Conservation (phyloP, 371 early-diverging fungal species). For the Syncephalastrum racemosum region DNA sequence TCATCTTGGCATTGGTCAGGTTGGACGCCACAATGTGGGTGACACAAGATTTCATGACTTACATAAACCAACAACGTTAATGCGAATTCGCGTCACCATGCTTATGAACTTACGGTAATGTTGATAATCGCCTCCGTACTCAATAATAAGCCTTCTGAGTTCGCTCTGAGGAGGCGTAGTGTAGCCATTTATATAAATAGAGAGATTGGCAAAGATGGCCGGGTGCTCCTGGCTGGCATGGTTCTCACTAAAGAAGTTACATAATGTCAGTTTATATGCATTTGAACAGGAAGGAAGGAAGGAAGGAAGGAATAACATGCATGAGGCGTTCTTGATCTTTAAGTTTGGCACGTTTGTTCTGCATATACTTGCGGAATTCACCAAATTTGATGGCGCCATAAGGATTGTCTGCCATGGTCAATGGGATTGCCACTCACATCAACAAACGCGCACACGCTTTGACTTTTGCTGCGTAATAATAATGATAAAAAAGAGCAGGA, state of each 20-base stretch:
- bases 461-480: slow-evolving; percentile 3
- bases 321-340: slow-evolving; percentile 57
- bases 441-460: no score
- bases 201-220: slow-evolving; percentile 56
- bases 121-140: slow-evolving; percentile 60
- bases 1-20: slow-evolving; percentile 65
- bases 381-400: slow-evolving; percentile 61
- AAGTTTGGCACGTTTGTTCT: slow-evolving; percentile 61
- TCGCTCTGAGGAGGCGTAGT: slow-evolving; percentile 61
- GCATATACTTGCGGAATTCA: slow-evolving; percentile 62
- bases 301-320: slow-evolving; percentile 36
- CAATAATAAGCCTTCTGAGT: slow-evolving; percentile 54
- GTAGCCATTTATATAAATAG: slow-evolving; percentile 72
- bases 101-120: slow-evolving; percentile 49
- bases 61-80: background rate
- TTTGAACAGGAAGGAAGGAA: background rate
- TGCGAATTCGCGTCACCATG: background rate
- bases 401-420: slow-evolving; percentile 30
- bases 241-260: slow-evolving; percentile 13
- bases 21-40: slow-evolving; percentile 75
- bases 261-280: slow-evolving; percentile 11
- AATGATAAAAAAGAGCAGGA: background rate
- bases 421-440: no score
- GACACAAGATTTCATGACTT: slow-evolving; percentile 57
- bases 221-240: slow-evolving; percentile 27